Base-by-base conservation (phyloP, 2,329 filamentous ascomycete species). In the Elsinoe fawcettii region DNA sequence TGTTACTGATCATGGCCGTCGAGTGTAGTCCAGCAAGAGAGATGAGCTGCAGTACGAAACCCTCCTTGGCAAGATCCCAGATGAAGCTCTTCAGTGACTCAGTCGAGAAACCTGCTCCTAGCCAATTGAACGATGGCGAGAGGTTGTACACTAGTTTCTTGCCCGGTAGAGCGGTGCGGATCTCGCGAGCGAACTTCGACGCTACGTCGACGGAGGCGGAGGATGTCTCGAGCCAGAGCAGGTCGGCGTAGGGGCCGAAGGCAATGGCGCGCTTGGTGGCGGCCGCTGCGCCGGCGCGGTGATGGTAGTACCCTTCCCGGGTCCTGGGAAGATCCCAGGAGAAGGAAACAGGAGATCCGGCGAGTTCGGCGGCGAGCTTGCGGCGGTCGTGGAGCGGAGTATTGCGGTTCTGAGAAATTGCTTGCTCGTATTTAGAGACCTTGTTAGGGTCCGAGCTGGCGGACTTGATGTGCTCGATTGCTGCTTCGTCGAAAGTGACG, bases 81-180 rank as follows among this genome's bases (percentile, higher is more conserved):
- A 99, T 88, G 71, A 99, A 99, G 5, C 83, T 90, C 74, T 87
- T 90, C 57, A 99, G 80, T 5, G 86, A 86, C 60, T 83, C 84
- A 62, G 90, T 84, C 2, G 82, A 86, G 74, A 97, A 99, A 27
- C 92, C 93, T 69, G 97, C 91, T 9, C 84, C 84, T 83, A 95
- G 93, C 93, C 93, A 99, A 78, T 99, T 97, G 80, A 99, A 99
- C 7, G 89, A 95, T 1, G 93, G 93, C 3, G 86, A 91, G 1
- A 99, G 81, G 75, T 99, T 99, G 76, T 99, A 99, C 0, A 97
- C 92, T 22, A 99, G 81, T 34, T 88, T 87, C 80, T 97, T 97
- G 60, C 82, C 84, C 0, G 90, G 89, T 65, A 82, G 77, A 2
- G 74, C 76, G 0, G 76, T 73, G 56, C 87, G 83, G 60, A 99